Evolutionary conservation across 1,139 yeast species (phyloP).

Genomic region (Candida mesenterica): DNA sequence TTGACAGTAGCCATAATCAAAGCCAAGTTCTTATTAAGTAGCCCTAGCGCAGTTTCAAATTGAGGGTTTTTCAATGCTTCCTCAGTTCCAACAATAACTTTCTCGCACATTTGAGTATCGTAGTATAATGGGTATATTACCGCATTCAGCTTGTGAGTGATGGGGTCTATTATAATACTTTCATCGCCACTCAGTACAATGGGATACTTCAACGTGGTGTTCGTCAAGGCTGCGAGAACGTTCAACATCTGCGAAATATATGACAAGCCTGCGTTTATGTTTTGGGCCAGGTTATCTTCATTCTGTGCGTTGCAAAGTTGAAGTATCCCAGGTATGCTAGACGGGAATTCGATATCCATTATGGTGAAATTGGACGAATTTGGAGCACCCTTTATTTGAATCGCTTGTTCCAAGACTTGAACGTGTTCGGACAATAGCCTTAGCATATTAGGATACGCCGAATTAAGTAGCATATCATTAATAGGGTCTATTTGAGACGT

Average conservation of each 20-base stretch:
- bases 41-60: slow-evolving; percentile 35
- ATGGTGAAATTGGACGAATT: slow-evolving; percentile 29
- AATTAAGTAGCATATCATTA: slow-evolving; percentile 20
- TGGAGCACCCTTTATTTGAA: slow-evolving; percentile 27
- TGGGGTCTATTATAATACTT: slow-evolving; percentile 28
- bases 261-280: slow-evolving; percentile 34
- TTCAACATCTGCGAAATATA: slow-evolving; percentile 30
- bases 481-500: slow-evolving; percentile 31
- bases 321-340: slow-evolving; percentile 29
- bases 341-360: slow-evolving; percentile 38
- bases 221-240: slow-evolving; percentile 25
- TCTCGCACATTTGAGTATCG: slow-evolving; percentile 24
- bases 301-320: slow-evolving; percentile 30
- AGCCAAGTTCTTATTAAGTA: slow-evolving; percentile 34
- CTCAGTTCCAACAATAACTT: slow-evolving; percentile 12
- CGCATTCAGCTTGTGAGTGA: slow-evolving; percentile 5
- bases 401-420: slow-evolving; percentile 22
- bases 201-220: slow-evolving; percentile 27
- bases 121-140: slow-evolving; percentile 29
- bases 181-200: slow-evolving; percentile 25
- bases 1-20: slow-evolving; percentile 25
- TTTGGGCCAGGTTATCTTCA: slow-evolving; percentile 8
- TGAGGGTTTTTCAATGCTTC: slow-evolving; percentile 22
- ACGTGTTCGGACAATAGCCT: slow-evolving; percentile 19
- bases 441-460: slow-evolving; percentile 25